Conservation (phyloP, 768 basidiomycete species). For the Sarcodon sp. region DNA sequence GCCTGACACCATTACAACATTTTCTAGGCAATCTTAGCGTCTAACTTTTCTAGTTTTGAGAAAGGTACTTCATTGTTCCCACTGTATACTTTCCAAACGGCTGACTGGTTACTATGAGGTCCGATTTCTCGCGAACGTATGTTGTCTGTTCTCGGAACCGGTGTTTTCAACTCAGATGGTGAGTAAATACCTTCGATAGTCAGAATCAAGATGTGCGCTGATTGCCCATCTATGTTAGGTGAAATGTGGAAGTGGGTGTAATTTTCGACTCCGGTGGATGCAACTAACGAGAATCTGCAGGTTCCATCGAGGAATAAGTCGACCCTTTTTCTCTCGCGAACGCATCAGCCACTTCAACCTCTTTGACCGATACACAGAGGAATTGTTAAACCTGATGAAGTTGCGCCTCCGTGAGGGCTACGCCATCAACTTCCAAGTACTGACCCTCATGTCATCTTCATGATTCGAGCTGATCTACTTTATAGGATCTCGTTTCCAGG, state of each 20-base stretch:
- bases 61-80: conserved; percentile 10
- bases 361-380: conserved; percentile 17
- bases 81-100: too few species aligned
- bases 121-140: conserved; percentile 16
- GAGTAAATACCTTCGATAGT: neutral
- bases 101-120: neutral
- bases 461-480: neutral
- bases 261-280: neutral
- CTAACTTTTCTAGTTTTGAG: conserved; percentile 20
- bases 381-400: conserved; percentile 1
- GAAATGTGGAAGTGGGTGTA: conserved; percentile 52
- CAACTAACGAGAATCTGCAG: conserved; percentile 7
- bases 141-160: conserved; percentile 16
- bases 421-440: conserved; percentile 6
- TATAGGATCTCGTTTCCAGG: conserved; percentile 34
- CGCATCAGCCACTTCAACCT: conserved; percentile 26
- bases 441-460: neutral
- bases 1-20: neutral
- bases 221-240: conserved; percentile 22
- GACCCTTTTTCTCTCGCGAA: conserved; percentile 27
- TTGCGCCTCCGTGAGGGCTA: conserved; percentile 6
- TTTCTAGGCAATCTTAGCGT: conserved; percentile 21
- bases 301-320: conserved; percentile 28
- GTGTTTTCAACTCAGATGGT: conserved; percentile 32
- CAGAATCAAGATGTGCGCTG: too few species aligned